phyloP scores from a whole-genome alignment of 2,329 filamentous ascomycete species.

The Anthostomella pinea region DNA sequence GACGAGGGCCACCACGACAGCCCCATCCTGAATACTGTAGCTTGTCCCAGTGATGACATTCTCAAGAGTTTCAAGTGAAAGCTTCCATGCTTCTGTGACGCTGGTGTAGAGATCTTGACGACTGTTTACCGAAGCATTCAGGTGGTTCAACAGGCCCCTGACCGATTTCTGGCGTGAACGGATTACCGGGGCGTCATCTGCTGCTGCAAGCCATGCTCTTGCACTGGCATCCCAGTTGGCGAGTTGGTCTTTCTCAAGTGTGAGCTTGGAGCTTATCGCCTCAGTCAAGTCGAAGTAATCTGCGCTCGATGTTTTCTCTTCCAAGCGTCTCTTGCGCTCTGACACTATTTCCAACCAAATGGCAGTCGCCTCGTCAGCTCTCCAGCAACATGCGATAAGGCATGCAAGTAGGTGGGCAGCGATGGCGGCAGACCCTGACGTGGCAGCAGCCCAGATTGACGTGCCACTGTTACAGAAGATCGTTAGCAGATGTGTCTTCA shows the following conservation, averaged over 20 bases:
- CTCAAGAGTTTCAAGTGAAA: constrained; percentile 7
- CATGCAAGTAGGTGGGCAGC: constrained; percentile 32
- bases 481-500: too few species aligned
- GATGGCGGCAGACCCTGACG: constrained; percentile 29
- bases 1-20: constrained; percentile 3
- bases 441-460: constrained; percentile 37
- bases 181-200: constrained; percentile 6
- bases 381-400: constrained; percentile 28
- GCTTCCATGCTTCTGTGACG: constrained; percentile 8
- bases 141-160: not conserved
- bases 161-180: constrained; percentile 1
- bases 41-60: constrained; percentile 6
- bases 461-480: too few species aligned
- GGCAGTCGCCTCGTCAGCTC: constrained; percentile 22
- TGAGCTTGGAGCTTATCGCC: constrained; percentile 1
- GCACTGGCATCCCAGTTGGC: constrained; percentile 12
- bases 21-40: constrained; percentile 5
- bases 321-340: constrained; percentile 11
- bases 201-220: constrained; percentile 9
- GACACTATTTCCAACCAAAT: constrained; percentile 29
- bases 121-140: constrained; percentile 2
- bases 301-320: constrained; percentile 1
- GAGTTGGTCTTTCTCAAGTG: constrained; percentile 5
- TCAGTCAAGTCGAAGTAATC: constrained; percentile 3
- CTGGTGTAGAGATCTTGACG: constrained; percentile 7